Percentiles rank a stretch among this genome's conserved stretches.
Evolutionary conservation across 176 grass and related monocot genomes (phyloP).

Genomic region (Bonia amplexicaulis): DNA sequence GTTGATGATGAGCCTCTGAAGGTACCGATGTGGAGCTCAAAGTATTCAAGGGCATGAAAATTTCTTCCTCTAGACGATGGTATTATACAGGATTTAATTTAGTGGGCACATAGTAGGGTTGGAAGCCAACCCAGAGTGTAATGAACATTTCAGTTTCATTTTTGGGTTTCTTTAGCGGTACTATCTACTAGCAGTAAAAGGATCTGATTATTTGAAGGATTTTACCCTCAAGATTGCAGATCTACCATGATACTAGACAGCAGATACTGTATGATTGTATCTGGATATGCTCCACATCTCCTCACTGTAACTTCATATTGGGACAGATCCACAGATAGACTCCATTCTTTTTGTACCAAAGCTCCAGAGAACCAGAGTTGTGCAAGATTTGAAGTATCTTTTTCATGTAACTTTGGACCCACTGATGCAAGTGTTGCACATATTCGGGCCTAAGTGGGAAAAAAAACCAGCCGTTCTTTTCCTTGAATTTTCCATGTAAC

Average conservation of each 20-base stretch:
- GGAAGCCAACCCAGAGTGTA: constrained; percentile 53
- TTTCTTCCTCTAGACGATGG: not conserved
- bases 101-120: constrained; percentile 55
- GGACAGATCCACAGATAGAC: constrained; percentile 39
- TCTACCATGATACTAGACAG: constrained; percentile 43
- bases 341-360: constrained; percentile 50
- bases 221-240: constrained; percentile 27
- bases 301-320: constrained; percentile 38
- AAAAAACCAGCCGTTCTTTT: too few relatives aligned
- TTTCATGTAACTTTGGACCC: not conserved
- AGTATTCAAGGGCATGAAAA: constrained; percentile 61
- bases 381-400: constrained; percentile 6
- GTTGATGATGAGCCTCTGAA: constrained; percentile 57
- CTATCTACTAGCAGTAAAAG: constrained; percentile 37
- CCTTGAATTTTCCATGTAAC: too few relatives aligned
- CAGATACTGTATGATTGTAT: constrained; percentile 43
- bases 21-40: constrained; percentile 76
- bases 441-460: not conserved
- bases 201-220: constrained; percentile 38
- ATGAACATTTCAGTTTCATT: constrained; percentile 39
- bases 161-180: constrained; percentile 32
- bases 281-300: constrained; percentile 38
- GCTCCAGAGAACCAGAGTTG: constrained; percentile 14
- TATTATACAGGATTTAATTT: constrained; percentile 47
- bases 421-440: constrained; percentile 9